phyloP scores from a whole-genome alignment of 176 grass and related monocot genomes.

The Dendrocalamus sinicus region DNA sequence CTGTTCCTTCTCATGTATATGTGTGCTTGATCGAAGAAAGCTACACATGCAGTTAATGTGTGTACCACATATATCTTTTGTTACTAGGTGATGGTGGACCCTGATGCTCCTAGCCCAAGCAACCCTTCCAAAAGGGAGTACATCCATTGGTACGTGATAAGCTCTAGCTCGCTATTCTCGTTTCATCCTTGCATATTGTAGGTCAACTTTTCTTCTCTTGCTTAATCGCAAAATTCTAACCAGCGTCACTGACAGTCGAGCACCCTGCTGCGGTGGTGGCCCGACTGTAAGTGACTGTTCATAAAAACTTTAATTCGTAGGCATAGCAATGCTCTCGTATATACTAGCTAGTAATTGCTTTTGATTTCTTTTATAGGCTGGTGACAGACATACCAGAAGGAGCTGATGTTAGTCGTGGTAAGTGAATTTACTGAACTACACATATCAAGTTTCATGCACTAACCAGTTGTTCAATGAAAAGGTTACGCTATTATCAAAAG shows the following conservation, averaged over 20 bases:
- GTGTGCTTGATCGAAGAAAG: not conserved
- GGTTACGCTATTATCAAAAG: not conserved
- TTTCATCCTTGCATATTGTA: not conserved
- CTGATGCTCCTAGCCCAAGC: conserved; percentile 87
- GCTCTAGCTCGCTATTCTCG: not conserved
- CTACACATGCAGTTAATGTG: not conserved
- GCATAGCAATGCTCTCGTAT: not conserved
- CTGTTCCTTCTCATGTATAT: not conserved
- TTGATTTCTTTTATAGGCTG: conserved; percentile 53
- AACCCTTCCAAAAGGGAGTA: conserved; percentile 75
- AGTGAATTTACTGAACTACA: not conserved
- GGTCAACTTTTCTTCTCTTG: not conserved
- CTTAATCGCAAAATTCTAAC: not conserved
- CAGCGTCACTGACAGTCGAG: not conserved
- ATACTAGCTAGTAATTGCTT: not conserved
- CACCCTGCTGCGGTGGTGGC: too few relatives aligned
- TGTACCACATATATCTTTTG: not conserved
- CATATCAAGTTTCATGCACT: not conserved
- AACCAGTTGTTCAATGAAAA: not conserved
- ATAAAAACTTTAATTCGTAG: not conserved
- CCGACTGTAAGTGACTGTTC: not conserved
- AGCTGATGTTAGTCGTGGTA: conserved; percentile 59
- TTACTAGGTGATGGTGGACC: conserved; percentile 79
- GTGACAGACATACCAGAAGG: conserved; percentile 87
- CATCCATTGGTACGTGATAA: conserved; percentile 71